These are phyloP conservation scores for Castanea sativa DNA, from an alignment of 306 rosid species.

Conservation along the genomic window DNA sequence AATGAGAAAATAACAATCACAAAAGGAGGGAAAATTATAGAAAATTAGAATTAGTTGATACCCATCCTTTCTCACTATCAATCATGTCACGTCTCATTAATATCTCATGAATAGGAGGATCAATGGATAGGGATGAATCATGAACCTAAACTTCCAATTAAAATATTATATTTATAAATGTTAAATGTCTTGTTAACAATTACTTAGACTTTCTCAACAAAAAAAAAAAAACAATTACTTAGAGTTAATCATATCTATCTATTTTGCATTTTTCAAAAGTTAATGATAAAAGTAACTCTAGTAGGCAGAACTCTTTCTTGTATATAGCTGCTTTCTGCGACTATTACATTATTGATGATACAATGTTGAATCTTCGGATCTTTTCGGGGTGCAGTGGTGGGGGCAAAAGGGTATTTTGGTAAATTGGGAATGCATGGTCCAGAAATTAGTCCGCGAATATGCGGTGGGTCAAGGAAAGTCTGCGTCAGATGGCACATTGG, in stretches of 20 bases:
- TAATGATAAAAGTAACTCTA: too few relatives aligned
- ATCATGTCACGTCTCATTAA: neutral
- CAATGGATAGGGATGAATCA: neutral
- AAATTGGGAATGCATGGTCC: neutral
- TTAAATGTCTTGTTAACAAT: too few relatives aligned
- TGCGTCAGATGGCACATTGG: constrained; percentile 10
- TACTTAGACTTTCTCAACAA: too few relatives aligned
- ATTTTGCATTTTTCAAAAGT: too few relatives aligned
- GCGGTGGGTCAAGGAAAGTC: constrained; percentile 6
- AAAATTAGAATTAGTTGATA: neutral
- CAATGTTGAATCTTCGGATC: neutral
- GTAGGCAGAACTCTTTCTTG: neutral
- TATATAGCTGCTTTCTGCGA: neutral
- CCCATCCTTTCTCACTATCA: neutral
- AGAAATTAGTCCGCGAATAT: neutral
- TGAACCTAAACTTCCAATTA: too few relatives aligned
- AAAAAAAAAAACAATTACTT: too few relatives aligned
- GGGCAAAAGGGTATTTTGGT: neutral
- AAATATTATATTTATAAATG: too few relatives aligned
- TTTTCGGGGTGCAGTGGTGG: neutral
- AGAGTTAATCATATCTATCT: too few relatives aligned
- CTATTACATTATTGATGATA: neutral
- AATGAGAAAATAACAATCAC: neutral
- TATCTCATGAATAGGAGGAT: neutral
- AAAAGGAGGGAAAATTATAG: too few relatives aligned